A percentile compares a stretch with the other conserved stretches of the same genome.
Conservation (phyloP, 495 filamentous ascomycete genomes). For the Peziza echinospora region DNA sequence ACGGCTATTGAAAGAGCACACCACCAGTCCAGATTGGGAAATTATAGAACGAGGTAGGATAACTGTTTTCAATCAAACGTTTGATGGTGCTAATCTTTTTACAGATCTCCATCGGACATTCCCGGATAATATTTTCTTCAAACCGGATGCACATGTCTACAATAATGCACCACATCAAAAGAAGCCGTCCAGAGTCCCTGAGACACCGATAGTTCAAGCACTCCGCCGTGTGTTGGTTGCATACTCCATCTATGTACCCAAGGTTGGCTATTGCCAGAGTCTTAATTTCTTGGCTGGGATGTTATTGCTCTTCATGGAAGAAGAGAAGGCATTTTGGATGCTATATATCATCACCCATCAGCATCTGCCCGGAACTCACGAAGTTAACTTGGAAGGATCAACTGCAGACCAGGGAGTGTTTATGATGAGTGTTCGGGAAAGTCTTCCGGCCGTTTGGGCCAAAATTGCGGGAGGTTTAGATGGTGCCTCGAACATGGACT, state of each 20-base stretch:
- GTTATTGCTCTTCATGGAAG: conserved; percentile 74
- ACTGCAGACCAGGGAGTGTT: conserved; percentile 89
- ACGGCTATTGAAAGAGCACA: conserved; percentile 39
- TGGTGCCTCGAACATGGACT: conserved; percentile 27
- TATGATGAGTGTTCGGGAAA: conserved; percentile 64
- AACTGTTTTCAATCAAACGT: not conserved
- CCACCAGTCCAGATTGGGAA: conserved; percentile 53
- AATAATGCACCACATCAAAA: conserved; percentile 5
- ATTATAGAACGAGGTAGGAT: conserved; percentile 51
- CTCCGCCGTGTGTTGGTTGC: conserved; percentile 72
- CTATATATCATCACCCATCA: conserved; percentile 74
- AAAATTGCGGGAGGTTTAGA: conserved; percentile 65
- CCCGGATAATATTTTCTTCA: conserved; percentile 83
- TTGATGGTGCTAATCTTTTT: conserved; percentile 2
- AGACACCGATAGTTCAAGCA: conserved; percentile 57
- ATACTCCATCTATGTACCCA: conserved; percentile 71
- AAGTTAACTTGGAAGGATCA: conserved; percentile 73
- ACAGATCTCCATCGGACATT: conserved; percentile 79
- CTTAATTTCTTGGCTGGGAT: conserved; percentile 94
- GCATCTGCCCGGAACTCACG: conserved; percentile 82
- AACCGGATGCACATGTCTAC: conserved; percentile 33
- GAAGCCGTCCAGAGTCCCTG: conserved; percentile 22
- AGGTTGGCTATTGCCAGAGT: conserved; percentile 88
- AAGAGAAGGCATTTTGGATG: conserved; percentile 89
- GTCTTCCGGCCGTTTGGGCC: conserved; percentile 65